phyloP scores from a whole-genome alignment of 257 asterid species.

The Verbena officinalis region DNA sequence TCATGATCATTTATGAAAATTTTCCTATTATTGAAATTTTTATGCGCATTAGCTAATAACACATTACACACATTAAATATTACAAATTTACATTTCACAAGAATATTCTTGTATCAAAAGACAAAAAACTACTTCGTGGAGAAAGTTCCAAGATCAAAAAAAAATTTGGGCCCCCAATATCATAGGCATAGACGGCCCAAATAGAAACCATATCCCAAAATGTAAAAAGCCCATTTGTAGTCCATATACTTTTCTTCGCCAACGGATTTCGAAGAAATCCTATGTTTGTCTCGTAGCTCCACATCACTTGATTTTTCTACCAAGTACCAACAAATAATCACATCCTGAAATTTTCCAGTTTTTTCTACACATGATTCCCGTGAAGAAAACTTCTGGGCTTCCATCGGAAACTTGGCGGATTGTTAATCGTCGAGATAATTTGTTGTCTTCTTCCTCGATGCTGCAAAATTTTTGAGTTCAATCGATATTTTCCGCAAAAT shows the following conservation, averaged over 20 bases:
- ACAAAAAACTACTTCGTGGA: too few species aligned
- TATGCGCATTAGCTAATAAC: too few species aligned
- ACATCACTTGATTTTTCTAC: conserved; percentile 2
- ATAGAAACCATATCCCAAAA: too few species aligned
- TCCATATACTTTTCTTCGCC: not conserved
- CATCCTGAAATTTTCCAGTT: not conserved
- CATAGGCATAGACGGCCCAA: not conserved
- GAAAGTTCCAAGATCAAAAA: too few species aligned
- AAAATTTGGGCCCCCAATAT: too few species aligned
- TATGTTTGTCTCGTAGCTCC: conserved; percentile 22
- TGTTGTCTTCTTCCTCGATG: not conserved
- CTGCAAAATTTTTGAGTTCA: conserved; percentile 1
- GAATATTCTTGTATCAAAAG: too few species aligned
- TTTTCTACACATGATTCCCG: not conserved
- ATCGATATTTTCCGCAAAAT: not conserved
- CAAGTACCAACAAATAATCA: not conserved
- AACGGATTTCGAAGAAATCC: not conserved
- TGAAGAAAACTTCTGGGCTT: conserved; percentile 16
- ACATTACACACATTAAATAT: too few species aligned
- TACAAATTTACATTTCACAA: too few species aligned
- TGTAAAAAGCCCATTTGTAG: not conserved
- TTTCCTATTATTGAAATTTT: too few species aligned
- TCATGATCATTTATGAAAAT: too few species aligned
- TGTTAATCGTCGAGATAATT: not conserved
- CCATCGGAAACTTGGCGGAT: not conserved